A percentile compares a stretch with the other conserved stretches of the same genome.
These are phyloP conservation scores for Plasmodium malariae DNA, from an alignment of 169 alveolate genomes.

Conservation along the genomic window DNA sequence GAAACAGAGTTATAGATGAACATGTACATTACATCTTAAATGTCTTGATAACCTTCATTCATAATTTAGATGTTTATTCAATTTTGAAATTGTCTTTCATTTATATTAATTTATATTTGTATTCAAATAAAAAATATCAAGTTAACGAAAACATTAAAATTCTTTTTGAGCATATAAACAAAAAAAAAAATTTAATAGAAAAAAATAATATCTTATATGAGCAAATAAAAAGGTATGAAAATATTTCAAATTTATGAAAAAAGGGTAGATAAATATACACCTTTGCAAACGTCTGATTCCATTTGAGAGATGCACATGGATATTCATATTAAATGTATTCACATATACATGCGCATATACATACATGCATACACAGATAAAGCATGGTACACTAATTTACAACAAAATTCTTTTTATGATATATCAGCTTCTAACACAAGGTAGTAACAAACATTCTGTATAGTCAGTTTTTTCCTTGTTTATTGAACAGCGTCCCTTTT, in stretches of 20 bases:
- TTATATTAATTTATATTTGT: slow-evolving; percentile 43
- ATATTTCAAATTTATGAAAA: not conserved
- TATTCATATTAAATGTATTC: too few relatives aligned
- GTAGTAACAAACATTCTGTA: too few relatives aligned
- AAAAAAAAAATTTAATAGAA: slow-evolving; percentile 56
- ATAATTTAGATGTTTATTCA: slow-evolving; percentile 57
- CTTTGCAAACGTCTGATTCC: not conserved
- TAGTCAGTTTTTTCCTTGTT: too few relatives aligned
- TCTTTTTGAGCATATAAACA: slow-evolving; percentile 65
- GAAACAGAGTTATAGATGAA: slow-evolving; percentile 19
- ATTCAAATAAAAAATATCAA: slow-evolving; percentile 26
- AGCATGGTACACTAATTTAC: too few relatives aligned
- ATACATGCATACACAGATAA: too few relatives aligned
- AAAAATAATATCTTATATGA: slow-evolving; percentile 69
- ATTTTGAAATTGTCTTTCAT: slow-evolving; percentile 70
- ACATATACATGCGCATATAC: too few relatives aligned
- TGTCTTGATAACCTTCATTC: slow-evolving; percentile 57
- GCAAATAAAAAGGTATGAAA: slow-evolving; percentile 43
- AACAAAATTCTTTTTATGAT: too few relatives aligned
- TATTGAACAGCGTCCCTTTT: too few relatives aligned
- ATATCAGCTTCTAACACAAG: too few relatives aligned
- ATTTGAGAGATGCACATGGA: too few relatives aligned
- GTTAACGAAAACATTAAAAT: slow-evolving; percentile 47
- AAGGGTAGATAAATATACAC: not conserved
- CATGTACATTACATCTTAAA: slow-evolving; percentile 22